Percentiles rank a stretch among this genome's conserved stretches.
Evolutionary conservation across 2,329 filamentous ascomycete species (phyloP).

Genomic region (Fusarium luffae): DNA sequence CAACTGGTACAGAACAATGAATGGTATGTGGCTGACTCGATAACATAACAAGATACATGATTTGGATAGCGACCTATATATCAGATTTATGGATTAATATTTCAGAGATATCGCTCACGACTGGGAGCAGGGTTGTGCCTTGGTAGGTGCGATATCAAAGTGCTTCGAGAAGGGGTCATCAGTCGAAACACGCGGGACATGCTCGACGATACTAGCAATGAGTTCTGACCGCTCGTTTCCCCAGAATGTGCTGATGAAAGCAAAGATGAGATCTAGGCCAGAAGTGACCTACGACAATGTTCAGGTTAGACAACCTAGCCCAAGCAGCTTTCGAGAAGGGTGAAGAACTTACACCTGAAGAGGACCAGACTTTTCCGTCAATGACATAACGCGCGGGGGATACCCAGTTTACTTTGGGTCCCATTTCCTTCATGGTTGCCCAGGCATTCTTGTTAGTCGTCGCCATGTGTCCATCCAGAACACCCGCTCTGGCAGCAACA

Average conservation of each 20-base stretch:
- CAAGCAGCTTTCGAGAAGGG: neutral
- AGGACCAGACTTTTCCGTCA: conserved; percentile 75
- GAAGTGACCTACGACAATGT: conserved; percentile 47
- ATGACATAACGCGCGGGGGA: conserved; percentile 70
- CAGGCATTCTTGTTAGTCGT: conserved; percentile 75
- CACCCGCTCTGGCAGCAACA: conserved; percentile 66
- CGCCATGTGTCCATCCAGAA: conserved; percentile 69
- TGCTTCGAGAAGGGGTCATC: conserved; percentile 47
- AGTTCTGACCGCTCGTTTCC: conserved; percentile 58
- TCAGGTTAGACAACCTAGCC: neutral
- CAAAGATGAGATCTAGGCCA: conserved; percentile 52
- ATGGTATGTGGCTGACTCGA: neutral
- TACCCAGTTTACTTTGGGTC: conserved; percentile 68
- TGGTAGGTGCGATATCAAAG: conserved; percentile 42
- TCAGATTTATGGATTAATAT: neutral
- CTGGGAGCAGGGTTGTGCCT: conserved; percentile 33
- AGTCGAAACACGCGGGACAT: conserved; percentile 51
- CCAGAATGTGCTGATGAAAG: conserved; percentile 57
- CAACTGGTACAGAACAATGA: neutral
- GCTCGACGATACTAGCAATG: conserved; percentile 64
- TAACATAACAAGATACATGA: neutral
- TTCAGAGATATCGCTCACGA: neutral
- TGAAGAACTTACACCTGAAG: conserved; percentile 61
- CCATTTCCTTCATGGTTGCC: conserved; percentile 57
- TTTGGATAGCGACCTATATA: neutral